A percentile compares a stretch with the other conserved stretches of the same genome.
Conservation (phyloP, 805 yeast species). For the Cyberlindnera euphorbiiphila region DNA sequence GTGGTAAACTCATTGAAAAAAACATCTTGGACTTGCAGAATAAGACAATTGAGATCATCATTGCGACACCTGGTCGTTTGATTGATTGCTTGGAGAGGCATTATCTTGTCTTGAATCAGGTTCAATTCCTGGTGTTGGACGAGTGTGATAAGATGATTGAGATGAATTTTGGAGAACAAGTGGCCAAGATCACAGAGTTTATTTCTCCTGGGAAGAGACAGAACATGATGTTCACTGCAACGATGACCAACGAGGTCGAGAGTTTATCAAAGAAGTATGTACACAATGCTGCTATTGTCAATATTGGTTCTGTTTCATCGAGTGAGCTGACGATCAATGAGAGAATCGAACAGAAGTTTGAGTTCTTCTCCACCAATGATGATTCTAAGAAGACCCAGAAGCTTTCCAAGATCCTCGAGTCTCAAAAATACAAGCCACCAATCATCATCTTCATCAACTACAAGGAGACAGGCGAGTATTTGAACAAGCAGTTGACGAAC, state of each 20-base stretch:
- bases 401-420: conserved; percentile 36
- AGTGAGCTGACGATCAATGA: conserved; percentile 34
- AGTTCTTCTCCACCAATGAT: conserved; percentile 38
- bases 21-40: conserved; percentile 54
- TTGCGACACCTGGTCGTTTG: conserved; percentile 93
- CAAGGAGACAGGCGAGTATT: conserved; percentile 65
- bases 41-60: conserved; percentile 42
- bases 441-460: conserved; percentile 80
- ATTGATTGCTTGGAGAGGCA: conserved; percentile 74
- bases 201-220: conserved; percentile 50
- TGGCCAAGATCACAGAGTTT: conserved; percentile 52
- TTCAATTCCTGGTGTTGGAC: conserved; percentile 74
- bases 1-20: conserved; percentile 83
- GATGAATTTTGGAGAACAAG: conserved; percentile 85
- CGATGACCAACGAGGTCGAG: conserved; percentile 76
- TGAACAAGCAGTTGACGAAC: conserved; percentile 48
- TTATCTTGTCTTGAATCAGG: conserved; percentile 53
- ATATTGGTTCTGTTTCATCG: conserved; percentile 56
- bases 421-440: conserved; percentile 41
- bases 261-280: conserved; percentile 61
- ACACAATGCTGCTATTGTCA: conserved; percentile 54
- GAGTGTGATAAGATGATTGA: conserved; percentile 97
- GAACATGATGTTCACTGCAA: conserved; percentile 93
- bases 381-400: conserved; percentile 44
- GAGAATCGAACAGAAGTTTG: conserved; percentile 66